Conservation (phyloP, 75 land plant genomes). For the Selaginella tamariscina region DNA sequence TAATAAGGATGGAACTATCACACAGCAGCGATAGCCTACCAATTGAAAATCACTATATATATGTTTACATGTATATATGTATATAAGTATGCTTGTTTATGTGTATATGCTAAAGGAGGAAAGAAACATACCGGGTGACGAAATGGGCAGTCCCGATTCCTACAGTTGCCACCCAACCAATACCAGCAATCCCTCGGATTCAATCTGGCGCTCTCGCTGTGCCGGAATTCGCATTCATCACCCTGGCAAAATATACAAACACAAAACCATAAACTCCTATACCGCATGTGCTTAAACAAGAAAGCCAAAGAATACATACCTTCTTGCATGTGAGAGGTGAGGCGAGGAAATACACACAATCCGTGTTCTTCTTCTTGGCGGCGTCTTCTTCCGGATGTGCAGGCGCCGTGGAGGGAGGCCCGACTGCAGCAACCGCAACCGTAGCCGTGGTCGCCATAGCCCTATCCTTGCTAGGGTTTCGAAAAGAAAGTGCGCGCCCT, state of each 20-base stretch:
- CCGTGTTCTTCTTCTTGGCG: slow-evolving; percentile 41
- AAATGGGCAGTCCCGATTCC: slow-evolving; percentile 9
- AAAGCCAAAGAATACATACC: slow-evolving; percentile 22
- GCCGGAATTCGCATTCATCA: slow-evolving; percentile 10
- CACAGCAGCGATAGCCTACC: not conserved
- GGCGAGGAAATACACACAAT: slow-evolving; percentile 75
- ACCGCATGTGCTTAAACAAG: too few relatives aligned
- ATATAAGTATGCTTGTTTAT: too few relatives aligned
- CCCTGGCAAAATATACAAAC: slow-evolving; percentile 1
- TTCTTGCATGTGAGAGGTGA: slow-evolving; percentile 88
- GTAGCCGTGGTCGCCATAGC: not conserved
- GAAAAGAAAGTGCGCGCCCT: not conserved
- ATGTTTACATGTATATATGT: not conserved
- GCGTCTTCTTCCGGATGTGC: slow-evolving; percentile 21
- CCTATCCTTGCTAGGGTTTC: slow-evolving; percentile 1
- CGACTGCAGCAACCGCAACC: not conserved
- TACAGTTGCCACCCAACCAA: not conserved
- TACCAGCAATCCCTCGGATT: slow-evolving; percentile 11
- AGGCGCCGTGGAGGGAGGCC: not conserved
- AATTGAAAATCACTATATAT: not conserved
- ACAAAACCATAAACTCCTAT: not conserved
- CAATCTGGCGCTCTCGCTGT: not conserved
- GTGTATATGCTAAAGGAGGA: not conserved
- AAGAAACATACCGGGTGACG: slow-evolving; percentile 11
- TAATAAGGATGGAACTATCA: not conserved